These are phyloP conservation scores for Umbelopsis isabellina DNA, from an alignment of 192 early-diverging fungal genomes.

Conservation along the genomic window DNA sequence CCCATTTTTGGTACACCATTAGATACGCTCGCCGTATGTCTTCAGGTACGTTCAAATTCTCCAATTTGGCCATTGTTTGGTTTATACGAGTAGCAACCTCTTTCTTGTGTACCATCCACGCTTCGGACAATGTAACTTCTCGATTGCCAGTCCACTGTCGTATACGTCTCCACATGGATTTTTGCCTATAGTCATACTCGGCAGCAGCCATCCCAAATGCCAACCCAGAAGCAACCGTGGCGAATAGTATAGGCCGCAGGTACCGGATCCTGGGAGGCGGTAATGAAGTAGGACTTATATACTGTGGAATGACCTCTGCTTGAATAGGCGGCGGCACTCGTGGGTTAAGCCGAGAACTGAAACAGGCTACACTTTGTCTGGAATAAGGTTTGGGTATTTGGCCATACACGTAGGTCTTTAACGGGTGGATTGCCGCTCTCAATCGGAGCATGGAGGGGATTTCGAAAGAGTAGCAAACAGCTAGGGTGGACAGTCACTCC, in stretches of 20 bases:
- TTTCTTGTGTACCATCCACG: constrained; percentile 32
- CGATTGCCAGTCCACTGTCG: constrained; percentile 34
- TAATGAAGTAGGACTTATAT: not conserved
- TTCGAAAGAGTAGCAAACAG: too few relatives aligned
- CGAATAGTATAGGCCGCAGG: constrained; percentile 50
- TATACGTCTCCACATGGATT: constrained; percentile 33
- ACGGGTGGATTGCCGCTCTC: too few relatives aligned
- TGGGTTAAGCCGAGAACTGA: not conserved
- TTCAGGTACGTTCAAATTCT: constrained; percentile 40
- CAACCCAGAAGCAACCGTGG: constrained; percentile 35
- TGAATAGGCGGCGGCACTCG: not conserved
- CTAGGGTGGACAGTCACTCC: too few relatives aligned
- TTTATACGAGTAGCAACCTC: constrained; percentile 25
- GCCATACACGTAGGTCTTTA: too few relatives aligned
- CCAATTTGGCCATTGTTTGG: constrained; percentile 34
- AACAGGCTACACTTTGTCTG: too few relatives aligned
- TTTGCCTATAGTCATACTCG: constrained; percentile 37
- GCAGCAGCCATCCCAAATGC: constrained; percentile 45
- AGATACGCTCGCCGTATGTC: constrained; percentile 40
- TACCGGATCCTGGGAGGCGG: constrained; percentile 6
- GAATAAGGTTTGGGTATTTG: too few relatives aligned
- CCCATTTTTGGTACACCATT: constrained; percentile 38
- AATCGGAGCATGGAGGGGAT: too few relatives aligned
- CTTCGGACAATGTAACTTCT: constrained; percentile 32
- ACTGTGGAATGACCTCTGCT: not conserved